These are phyloP conservation scores for Tetracentron sinense DNA, from an alignment of 164 flowering plant species.

Conservation along the genomic window DNA sequence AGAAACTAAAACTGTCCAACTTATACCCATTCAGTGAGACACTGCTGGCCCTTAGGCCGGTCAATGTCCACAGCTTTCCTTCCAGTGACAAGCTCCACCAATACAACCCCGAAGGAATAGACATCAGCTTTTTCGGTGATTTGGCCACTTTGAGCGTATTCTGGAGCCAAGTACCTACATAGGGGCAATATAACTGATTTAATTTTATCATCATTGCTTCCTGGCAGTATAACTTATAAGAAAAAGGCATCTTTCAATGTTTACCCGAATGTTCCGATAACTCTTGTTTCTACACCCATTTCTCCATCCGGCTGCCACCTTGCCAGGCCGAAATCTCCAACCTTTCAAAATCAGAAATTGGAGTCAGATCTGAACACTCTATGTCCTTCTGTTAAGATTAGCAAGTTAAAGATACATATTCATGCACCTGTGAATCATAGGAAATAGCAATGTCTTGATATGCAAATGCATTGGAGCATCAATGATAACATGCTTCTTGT, in stretches of 20 bases:
- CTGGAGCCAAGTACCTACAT: conserved; percentile 88
- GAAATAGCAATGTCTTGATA: not conserved
- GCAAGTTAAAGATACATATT: not conserved
- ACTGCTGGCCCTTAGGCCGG: conserved; percentile 92
- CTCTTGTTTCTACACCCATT: conserved; percentile 69
- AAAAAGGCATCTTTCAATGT: not conserved
- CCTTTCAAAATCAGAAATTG: conserved; percentile 34
- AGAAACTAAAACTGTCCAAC: not conserved
- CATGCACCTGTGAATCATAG: not conserved
- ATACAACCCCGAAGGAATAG: conserved; percentile 82
- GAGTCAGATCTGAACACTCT: conserved; percentile 3
- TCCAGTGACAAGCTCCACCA: conserved; percentile 85
- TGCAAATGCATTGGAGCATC: not conserved
- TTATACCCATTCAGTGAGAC: conserved; percentile 89
- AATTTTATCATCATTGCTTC: not conserved
- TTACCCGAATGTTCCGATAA: conserved; percentile 96
- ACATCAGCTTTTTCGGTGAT: conserved; percentile 95
- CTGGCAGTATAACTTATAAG: not conserved
- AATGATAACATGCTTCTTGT: not conserved
- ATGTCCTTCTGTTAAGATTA: not conserved
- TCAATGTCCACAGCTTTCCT: conserved; percentile 83
- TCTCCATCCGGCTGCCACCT: conserved; percentile 96
- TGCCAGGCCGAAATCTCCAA: conserved; percentile 96
- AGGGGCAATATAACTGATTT: not conserved
- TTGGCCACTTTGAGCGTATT: conserved; percentile 93